Percentiles rank a stretch among this genome's conserved stretches.
phyloP scores from a whole-genome alignment of 2,329 filamentous ascomycete species.

The Trichoderma sp. region DNA sequence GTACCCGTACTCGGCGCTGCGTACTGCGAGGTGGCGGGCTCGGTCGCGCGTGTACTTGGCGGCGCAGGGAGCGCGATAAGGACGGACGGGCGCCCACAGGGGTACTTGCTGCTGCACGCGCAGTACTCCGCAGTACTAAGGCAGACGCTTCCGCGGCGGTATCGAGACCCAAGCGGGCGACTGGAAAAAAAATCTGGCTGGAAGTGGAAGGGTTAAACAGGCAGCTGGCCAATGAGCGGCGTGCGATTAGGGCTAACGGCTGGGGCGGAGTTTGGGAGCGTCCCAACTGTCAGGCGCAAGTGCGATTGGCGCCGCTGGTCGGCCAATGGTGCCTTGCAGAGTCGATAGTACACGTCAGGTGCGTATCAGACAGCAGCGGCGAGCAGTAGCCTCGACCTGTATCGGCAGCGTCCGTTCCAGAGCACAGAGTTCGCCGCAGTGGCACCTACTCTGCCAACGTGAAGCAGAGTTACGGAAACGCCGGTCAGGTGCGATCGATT shows the following conservation, averaged over 20 bases:
- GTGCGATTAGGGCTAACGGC: conserved; percentile 27
- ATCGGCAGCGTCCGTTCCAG: neutral
- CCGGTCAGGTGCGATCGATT: conserved; percentile 13
- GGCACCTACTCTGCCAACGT: conserved; percentile 10
- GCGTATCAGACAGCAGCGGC: neutral
- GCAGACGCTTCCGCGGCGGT: conserved; percentile 10
- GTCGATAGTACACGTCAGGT: neutral
- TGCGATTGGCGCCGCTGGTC: conserved; percentile 19
- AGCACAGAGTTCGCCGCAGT: conserved; percentile 17
- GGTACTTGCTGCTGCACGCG: neutral
- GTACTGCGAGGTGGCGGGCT: neutral
- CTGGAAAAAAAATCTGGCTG: neutral
- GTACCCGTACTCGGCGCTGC: conserved; percentile 7
- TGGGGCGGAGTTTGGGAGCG: conserved; percentile 6
- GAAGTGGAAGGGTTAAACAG: conserved; percentile 12
- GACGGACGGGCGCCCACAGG: neutral
- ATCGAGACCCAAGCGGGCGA: neutral
- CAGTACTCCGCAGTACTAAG: conserved; percentile 17
- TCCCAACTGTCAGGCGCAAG: conserved; percentile 25
- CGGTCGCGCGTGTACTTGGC: neutral
- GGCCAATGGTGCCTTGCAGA: conserved; percentile 27
- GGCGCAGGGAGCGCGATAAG: neutral
- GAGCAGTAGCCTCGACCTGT: conserved; percentile 9
- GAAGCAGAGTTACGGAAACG: conserved; percentile 4
- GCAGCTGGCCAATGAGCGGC: conserved; percentile 16